Evolutionary conservation across 257 asterid species (phyloP).

Genomic region (Fraxinus cuspidata): DNA sequence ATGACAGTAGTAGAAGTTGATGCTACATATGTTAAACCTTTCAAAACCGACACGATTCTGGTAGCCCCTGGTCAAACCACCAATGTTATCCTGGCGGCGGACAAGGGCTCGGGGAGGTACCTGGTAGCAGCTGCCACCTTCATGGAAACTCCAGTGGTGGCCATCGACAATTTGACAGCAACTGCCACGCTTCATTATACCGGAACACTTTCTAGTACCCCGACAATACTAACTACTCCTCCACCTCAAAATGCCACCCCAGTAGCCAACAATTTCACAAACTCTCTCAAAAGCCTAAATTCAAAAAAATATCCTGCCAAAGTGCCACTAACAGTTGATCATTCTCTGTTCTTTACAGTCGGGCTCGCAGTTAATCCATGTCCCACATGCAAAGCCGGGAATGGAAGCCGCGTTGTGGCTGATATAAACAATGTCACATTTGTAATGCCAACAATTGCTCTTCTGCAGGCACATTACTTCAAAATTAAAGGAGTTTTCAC

Average conservation of each 20-base stretch:
- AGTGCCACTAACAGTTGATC: constrained; percentile 67
- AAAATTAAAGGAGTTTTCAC: constrained; percentile 71
- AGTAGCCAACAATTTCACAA: constrained; percentile 57
- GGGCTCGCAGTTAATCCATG: constrained; percentile 84
- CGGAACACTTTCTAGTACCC: constrained; percentile 50
- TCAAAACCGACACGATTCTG: constrained; percentile 68
- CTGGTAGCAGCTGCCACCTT: constrained; percentile 77
- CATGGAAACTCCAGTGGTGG: constrained; percentile 64
- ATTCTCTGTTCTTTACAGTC: constrained; percentile 58
- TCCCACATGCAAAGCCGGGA: constrained; percentile 64
- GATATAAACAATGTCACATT: constrained; percentile 75
- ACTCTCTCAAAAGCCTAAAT: constrained; percentile 65
- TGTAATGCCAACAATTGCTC: constrained; percentile 76
- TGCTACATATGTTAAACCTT: constrained; percentile 87
- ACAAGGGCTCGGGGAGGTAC: constrained; percentile 59
- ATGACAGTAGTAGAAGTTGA: constrained; percentile 90
- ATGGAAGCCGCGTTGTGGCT: constrained; percentile 75
- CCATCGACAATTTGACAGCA: constrained; percentile 79
- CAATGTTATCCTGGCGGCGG: constrained; percentile 60
- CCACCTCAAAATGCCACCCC: constrained; percentile 75
- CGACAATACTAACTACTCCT: constrained; percentile 43
- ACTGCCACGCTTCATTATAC: constrained; percentile 79
- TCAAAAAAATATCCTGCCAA: constrained; percentile 67
- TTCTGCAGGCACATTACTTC: constrained; percentile 70
- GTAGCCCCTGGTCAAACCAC: constrained; percentile 92